Evolutionary conservation across 1,139 yeast genomes (phyloP).

Genomic region (Geotrichum aggregatum): DNA sequence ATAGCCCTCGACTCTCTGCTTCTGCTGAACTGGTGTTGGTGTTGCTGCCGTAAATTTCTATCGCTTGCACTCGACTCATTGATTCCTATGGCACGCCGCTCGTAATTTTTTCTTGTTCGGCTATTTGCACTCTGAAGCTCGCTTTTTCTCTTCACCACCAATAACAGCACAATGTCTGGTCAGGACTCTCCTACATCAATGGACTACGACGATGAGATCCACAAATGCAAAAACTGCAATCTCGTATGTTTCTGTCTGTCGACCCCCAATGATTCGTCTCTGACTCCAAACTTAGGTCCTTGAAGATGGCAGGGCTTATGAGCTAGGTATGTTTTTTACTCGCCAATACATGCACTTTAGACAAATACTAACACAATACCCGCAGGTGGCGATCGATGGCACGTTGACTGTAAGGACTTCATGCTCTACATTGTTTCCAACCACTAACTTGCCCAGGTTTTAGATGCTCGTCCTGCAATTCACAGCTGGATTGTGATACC

Average conservation of each 20-base stretch:
- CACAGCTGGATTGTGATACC: slow-evolving; percentile 76
- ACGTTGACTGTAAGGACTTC: slow-evolving; percentile 50
- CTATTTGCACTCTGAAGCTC: not conserved
- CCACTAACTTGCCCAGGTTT: slow-evolving; percentile 41
- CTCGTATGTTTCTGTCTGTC: slow-evolving; percentile 26
- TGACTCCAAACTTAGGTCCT: slow-evolving; percentile 30
- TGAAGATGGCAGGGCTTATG: slow-evolving; percentile 44
- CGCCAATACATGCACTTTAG: too few species aligned
- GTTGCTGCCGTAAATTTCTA: too few species aligned
- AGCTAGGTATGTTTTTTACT: slow-evolving; percentile 33
- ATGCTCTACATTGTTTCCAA: not conserved
- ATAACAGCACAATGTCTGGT: not conserved
- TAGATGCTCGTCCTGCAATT: slow-evolving; percentile 77
- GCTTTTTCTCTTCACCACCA: not conserved
- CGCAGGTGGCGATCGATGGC: slow-evolving; percentile 96
- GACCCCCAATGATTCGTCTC: not conserved
- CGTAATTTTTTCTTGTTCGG: not conserved
- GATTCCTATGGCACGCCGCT: too few species aligned
- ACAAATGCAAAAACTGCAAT: slow-evolving; percentile 38
- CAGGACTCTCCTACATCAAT: slow-evolving; percentile 1
- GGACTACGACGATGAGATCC: slow-evolving; percentile 32
- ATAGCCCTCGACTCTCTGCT: too few species aligned
- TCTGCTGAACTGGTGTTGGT: too few species aligned
- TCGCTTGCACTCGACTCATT: too few species aligned
- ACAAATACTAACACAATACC: slow-evolving; percentile 20